Base-by-base conservation (phyloP, 208 protist genomes). In the Wallacemonas sp. region DNA sequence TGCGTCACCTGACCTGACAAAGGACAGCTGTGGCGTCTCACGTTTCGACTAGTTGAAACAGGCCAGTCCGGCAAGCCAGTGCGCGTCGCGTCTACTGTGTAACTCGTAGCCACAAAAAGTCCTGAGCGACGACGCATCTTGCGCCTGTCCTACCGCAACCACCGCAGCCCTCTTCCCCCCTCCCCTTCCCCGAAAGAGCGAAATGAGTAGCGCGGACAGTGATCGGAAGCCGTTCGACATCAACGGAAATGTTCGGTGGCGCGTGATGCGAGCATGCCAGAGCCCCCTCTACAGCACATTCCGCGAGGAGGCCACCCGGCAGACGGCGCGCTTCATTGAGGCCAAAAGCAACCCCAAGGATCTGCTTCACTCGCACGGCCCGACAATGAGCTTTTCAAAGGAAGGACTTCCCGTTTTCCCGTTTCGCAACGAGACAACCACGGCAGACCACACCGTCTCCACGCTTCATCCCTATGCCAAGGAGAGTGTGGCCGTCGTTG, bases 221-320 rank as follows among this genome's bases (percentile, higher is more conserved):
- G 5, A 29, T 5, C 1, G 41, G 12, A 49, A 29, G 39, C 62
- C 61, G 29, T 84, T 78, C 26, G 74, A 85, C 56, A 62, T 81
- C 44, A 36, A 46, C 34, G 61, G 70, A 2, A 65, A 67, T 0
- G 82, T 92, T 33, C 54, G 68, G 34, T 58, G 68, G 38, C 72
- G 83, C 21, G 80, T 92, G 49, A 68, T 78, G 41, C 73, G 80
- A 0, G 70, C 74, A 26, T 78, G 55, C 33, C 87, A 81, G 69
- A 60, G 43, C 19, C 76, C 77, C 9, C 84, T 83, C 34, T 84
- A 81, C 56, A 88, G 81, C 48, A 30, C 83, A 29, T 86, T 90
- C 54, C 83, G 83, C n/a, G 83, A 93, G 49, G 87, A 93, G 61
- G 72, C 65, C 41, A 93, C 87, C 12, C 77, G 81, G 0, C 70